phyloP scores from a whole-genome alignment of 352 stramenopile genomes.

The Phytopythium sindhum region DNA sequence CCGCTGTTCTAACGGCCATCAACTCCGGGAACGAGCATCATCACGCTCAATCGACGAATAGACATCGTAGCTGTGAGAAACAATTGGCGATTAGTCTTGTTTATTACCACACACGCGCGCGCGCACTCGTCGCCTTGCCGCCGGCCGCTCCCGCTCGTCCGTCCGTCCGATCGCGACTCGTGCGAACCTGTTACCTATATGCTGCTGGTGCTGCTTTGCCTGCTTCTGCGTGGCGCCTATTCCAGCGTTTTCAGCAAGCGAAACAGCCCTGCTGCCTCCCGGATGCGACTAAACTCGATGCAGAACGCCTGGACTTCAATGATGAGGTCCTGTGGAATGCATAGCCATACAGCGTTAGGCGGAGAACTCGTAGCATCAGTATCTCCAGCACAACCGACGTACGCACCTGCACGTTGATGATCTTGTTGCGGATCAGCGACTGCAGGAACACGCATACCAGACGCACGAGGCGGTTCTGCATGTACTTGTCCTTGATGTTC shows the following conservation, averaged over 20 bases:
- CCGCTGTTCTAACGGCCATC: constrained; percentile 50
- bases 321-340: constrained; percentile 89
- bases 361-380: not conserved
- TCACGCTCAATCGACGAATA: not conserved
- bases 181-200: constrained; percentile 10
- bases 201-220: constrained; percentile 13
- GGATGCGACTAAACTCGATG: constrained; percentile 98
- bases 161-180: not conserved
- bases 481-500: constrained; percentile 98
- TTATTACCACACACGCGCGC: constrained; percentile 24
- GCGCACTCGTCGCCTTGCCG: constrained; percentile 18
- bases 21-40: not conserved
- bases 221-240: constrained; percentile 51
- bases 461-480: constrained; percentile 96
- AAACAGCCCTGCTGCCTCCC: constrained; percentile 96
- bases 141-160: not conserved
- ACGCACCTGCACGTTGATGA: constrained; percentile 96
- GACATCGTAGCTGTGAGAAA: not conserved
- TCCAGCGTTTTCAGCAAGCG: constrained; percentile 96
- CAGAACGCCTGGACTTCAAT: constrained; percentile 99
- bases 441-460: constrained; percentile 99
- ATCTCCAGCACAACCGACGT: not conserved
- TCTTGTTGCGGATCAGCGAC: constrained; percentile 98
- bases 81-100: constrained; percentile 4
- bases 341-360: constrained; percentile 18